phyloP scores from a whole-genome alignment of 768 basidiomycete genomes.

The Paxillus involutus region DNA sequence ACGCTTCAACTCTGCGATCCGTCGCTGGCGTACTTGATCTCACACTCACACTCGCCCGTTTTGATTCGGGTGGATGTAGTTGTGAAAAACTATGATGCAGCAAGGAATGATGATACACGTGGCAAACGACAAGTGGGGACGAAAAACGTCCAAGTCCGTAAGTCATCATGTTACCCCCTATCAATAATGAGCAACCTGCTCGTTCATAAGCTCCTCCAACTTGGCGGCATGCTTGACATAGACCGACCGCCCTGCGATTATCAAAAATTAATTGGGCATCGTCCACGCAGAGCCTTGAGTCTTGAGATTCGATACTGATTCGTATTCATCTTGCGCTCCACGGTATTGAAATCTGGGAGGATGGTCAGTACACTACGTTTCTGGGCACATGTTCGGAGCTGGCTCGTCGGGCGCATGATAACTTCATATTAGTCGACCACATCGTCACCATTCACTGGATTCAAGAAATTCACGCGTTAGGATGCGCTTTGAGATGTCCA shows the following conservation, averaged over 20 bases:
- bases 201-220: conserved; percentile 76
- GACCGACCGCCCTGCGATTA: conserved; percentile 78
- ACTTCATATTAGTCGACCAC: conserved; percentile 90
- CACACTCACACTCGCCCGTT: neutral
- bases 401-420: conserved; percentile 92
- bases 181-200: conserved; percentile 37
- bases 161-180: conserved; percentile 15
- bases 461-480: conserved; percentile 80
- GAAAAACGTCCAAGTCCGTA: neutral
- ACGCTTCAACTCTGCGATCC: no score
- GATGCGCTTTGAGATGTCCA: conserved; percentile 73
- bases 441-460: conserved; percentile 73
- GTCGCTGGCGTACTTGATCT: no score
- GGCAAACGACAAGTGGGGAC: no score
- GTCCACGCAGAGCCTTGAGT: conserved; percentile 51
- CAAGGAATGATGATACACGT: neutral
- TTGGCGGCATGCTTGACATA: conserved; percentile 85
- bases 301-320: conserved; percentile 78
- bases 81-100: neutral
- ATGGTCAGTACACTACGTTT: neutral
- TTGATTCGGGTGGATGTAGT: neutral
- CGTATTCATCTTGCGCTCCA: conserved; percentile 83
- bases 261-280: conserved; percentile 86
- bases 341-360: conserved; percentile 74
- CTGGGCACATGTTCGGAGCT: no score